phyloP scores from a whole-genome alignment of 805 yeast species.

The Suhomyces kilbournensis region DNA sequence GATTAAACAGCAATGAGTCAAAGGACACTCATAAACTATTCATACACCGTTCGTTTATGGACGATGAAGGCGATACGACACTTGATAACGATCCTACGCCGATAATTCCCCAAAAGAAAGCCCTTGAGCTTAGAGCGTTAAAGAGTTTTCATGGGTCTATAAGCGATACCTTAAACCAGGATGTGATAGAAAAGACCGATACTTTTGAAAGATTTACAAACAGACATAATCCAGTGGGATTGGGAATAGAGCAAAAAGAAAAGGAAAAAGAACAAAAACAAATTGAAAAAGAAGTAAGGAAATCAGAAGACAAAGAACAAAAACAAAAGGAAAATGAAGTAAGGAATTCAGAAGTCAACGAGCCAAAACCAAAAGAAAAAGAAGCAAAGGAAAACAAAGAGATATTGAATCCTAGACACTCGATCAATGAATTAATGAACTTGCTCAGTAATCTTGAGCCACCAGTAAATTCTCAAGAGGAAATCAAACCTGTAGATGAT shows the following conservation, averaged over 20 bases:
- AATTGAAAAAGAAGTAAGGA: background rate
- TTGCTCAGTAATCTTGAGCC: slow-evolving; percentile 20
- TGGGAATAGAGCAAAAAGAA: background rate
- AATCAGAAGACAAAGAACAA: background rate
- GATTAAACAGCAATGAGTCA: background rate
- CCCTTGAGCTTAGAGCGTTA: slow-evolving; percentile 9
- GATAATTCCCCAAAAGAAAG: background rate
- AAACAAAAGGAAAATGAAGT: too few relatives aligned
- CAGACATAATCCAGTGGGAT: background rate
- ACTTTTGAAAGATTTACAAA: slow-evolving; percentile 12
- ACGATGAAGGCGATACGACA: slow-evolving; percentile 3
- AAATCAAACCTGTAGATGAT: background rate
- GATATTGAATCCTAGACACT: slow-evolving; percentile 3
- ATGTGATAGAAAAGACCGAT: slow-evolving; percentile 12
- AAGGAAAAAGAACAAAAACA: background rate
- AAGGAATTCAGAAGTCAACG: background rate
- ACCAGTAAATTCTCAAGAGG: background rate
- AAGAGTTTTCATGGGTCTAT: slow-evolving; percentile 23
- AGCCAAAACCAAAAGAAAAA: background rate
- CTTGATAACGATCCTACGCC: background rate
- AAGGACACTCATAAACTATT: slow-evolving; percentile 11
- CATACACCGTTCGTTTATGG: slow-evolving; percentile 13
- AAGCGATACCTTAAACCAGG: slow-evolving; percentile 18
- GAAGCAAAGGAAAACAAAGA: background rate
- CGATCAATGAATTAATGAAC: slow-evolving; percentile 30